Evolutionary conservation across 352 stramenopile genomes (phyloP).

Genomic region (Peronosclerospora sorghi): DNA sequence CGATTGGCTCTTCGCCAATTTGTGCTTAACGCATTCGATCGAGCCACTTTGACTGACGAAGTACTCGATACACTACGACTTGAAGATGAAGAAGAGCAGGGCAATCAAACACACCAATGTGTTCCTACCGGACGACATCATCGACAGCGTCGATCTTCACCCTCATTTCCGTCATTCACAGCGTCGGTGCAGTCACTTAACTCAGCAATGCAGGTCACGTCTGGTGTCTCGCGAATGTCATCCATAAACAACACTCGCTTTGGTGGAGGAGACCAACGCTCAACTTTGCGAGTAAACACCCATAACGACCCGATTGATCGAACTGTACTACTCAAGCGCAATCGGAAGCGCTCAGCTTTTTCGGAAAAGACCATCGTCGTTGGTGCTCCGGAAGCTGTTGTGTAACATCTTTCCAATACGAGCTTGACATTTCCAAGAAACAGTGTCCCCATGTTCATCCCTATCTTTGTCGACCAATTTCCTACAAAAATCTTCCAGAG

Average conservation of each 20-base stretch:
- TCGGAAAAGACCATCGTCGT: constrained; percentile 85
- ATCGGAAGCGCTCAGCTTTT: constrained; percentile 51
- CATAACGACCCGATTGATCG: constrained; percentile 57
- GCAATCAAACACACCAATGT: constrained; percentile 35
- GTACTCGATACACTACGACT: constrained; percentile 56
- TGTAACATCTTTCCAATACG: constrained; percentile 26
- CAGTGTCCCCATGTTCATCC: background rate
- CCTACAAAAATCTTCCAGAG: constrained; percentile 44
- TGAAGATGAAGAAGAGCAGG: constrained; percentile 30
- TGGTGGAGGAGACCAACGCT: constrained; percentile 27
- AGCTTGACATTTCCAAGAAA: constrained; percentile 4
- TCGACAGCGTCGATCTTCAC: constrained; percentile 60
- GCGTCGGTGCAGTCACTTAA: constrained; percentile 76
- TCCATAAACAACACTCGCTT: constrained; percentile 28
- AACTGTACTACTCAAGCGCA: constrained; percentile 70
- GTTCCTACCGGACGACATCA: constrained; percentile 40
- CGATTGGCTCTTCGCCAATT: constrained; percentile 77
- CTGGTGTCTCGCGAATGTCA: constrained; percentile 39
- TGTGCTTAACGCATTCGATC: constrained; percentile 78
- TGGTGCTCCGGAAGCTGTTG: constrained; percentile 65
- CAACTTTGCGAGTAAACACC: constrained; percentile 47
- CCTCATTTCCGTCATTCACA: constrained; percentile 83
- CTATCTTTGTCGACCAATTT: background rate
- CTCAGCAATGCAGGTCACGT: constrained; percentile 58
- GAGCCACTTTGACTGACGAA: constrained; percentile 56